Evolutionary conservation across 2,329 filamentous ascomycete genomes (phyloP).

Genomic region (Ophiocordyceps camponoti-floridani): DNA sequence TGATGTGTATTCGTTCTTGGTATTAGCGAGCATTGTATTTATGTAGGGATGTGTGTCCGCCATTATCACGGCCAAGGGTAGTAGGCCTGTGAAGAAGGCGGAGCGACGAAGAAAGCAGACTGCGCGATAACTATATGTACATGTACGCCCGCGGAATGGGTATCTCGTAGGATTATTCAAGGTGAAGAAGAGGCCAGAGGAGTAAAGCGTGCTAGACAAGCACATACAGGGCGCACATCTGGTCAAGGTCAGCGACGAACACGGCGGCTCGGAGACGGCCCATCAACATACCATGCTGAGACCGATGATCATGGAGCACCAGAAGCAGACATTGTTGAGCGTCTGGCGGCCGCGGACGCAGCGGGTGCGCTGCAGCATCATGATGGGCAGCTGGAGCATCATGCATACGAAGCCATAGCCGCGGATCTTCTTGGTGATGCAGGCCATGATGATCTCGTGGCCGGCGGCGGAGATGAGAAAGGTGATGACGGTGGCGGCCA

Average conservation of each 20-base stretch:
- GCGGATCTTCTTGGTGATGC: conserved; percentile 89
- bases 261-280: background rate
- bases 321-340: conserved; percentile 79
- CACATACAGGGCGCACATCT: conserved; percentile 38
- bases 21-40: background rate
- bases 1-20: too few relatives aligned
- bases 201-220: background rate
- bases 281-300: conserved; percentile 49
- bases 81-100: background rate
- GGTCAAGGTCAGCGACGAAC: conserved; percentile 4
- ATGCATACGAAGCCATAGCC: conserved; percentile 89
- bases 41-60: background rate
- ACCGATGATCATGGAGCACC: conserved; percentile 81
- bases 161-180: background rate
- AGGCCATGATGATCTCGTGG: conserved; percentile 93
- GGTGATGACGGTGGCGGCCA: conserved; percentile 69
- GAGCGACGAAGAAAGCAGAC: background rate
- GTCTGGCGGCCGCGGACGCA: conserved; percentile 59
- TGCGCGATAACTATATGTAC: background rate
- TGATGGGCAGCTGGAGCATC: conserved; percentile 93
- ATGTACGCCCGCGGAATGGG: background rate
- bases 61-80: too few relatives aligned
- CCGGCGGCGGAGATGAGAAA: conserved; percentile 80
- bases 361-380: conserved; percentile 70
- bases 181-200: background rate